phyloP scores from a whole-genome alignment of 257 asterid genomes.

The Rhazya stricta region DNA sequence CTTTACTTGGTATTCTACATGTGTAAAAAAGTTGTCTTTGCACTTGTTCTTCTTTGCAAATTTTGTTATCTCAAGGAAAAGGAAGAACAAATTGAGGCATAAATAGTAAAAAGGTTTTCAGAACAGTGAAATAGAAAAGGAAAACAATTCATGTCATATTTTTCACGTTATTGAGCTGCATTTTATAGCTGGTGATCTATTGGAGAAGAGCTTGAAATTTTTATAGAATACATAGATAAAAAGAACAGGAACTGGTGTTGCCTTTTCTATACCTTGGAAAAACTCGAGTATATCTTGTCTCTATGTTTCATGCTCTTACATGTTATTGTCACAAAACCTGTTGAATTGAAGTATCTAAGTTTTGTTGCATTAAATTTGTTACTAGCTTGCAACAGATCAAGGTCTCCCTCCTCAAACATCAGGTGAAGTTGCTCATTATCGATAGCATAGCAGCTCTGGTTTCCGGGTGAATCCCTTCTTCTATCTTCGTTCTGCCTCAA shows the following conservation, averaged over 20 bases:
- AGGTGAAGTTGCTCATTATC: conserved; percentile 65
- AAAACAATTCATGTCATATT: neutral
- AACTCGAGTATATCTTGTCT: neutral
- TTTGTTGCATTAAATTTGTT: conserved; percentile 11
- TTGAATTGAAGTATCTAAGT: neutral
- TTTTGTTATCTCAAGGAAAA: neutral
- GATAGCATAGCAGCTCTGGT: conserved; percentile 91
- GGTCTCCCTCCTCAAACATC: conserved; percentile 53
- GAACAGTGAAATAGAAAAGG: neutral
- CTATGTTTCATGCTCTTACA: neutral
- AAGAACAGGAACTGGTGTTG: neutral
- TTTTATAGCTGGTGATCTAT: neutral
- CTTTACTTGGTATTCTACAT: neutral
- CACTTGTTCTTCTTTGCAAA: neutral
- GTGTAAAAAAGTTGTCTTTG: neutral
- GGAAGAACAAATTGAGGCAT: neutral
- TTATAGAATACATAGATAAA: neutral
- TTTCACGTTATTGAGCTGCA: neutral
- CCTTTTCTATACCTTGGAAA: neutral
- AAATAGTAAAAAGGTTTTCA: neutral
- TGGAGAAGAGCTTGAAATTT: neutral
- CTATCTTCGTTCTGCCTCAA: conserved; percentile 10
- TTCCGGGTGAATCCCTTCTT: conserved; percentile 49
- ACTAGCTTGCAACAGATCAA: conserved; percentile 71
- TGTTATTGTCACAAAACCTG: neutral